A percentile compares a stretch with the other conserved stretches of the same genome.
phyloP scores from a whole-genome alignment of 768 basidiomycete species.

The Boletus coccyginus region DNA sequence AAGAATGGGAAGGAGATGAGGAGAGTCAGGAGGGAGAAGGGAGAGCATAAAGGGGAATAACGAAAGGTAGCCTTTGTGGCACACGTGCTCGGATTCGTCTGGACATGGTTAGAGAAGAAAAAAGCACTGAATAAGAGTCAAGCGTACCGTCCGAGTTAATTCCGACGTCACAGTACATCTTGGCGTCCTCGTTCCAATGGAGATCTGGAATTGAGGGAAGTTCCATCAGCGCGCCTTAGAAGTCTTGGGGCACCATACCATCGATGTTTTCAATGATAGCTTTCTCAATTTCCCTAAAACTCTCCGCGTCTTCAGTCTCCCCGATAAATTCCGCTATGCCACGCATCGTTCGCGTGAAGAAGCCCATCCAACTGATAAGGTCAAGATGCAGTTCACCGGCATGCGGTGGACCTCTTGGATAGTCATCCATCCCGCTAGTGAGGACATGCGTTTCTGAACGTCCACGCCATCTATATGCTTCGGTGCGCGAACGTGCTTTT shows the following conservation, averaged over 20 bases:
- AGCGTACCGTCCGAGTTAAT: constrained; percentile 77
- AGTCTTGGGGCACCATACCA: constrained; percentile 42
- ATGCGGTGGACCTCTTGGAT: constrained; percentile 87
- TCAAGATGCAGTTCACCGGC: constrained; percentile 92
- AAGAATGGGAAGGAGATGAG: constrained; percentile 77
- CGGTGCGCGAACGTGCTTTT: constrained; percentile 78
- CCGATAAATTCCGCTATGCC: constrained; percentile 86
- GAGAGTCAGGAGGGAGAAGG: constrained; percentile 72
- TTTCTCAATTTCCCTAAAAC: constrained; percentile 73
- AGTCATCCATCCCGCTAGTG: constrained; percentile 96
- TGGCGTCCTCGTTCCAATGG: constrained; percentile 85
- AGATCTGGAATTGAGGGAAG: constrained; percentile 52
- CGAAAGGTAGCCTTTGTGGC: constrained; percentile 90
- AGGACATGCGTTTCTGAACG: constrained; percentile 82
- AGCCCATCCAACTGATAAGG: constrained; percentile 94
- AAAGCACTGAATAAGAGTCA: neutral
- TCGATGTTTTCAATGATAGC: constrained; percentile 85
- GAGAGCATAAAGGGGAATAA: constrained; percentile 90
- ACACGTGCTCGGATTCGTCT: constrained; percentile 93
- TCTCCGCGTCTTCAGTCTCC: constrained; percentile 77
- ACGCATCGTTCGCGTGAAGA: constrained; percentile 91
- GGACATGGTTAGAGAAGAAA: constrained; percentile 1
- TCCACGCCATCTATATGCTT: constrained; percentile 95
- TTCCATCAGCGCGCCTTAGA: neutral
- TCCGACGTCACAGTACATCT: constrained; percentile 93